Evolutionary conservation across 306 rosid genomes (phyloP), one percentile per base, ranked within the genome.

Genomic region (Crataegus laevigata): DNA sequence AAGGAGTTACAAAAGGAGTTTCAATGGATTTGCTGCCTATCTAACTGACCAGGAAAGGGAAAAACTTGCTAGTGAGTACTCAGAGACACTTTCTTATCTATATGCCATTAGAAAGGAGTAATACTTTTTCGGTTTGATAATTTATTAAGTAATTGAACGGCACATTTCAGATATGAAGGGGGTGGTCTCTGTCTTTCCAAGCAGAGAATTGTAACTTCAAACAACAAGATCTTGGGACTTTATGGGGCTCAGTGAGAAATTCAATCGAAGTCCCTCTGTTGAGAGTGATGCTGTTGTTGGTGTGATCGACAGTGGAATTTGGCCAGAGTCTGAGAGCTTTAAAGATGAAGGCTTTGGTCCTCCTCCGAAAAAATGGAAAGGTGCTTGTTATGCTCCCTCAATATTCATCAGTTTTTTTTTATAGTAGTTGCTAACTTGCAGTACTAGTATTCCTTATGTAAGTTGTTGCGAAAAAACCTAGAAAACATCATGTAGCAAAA

Each of bases 21-120:
- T 83, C 69, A 83, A 71, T 64, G 86, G 86, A 18, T 83, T 83
- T 54, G 84, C 66, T 4, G 84, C 84, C 19, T 40, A 65, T 36
- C 76, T 80, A 0, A 76, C 82, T 8, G 74, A 69, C 6, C n/a
- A 4, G 34, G 79, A 80, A 63, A 63, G 61, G 45, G 72, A 69
- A 38, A 72, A 55, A 66, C 62, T 79, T 40, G 28, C 83, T 3
- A 68, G 83, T 79, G 58, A 42, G 57, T 51, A 9, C 14, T 74
- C 19, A 3, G 6, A 22, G 5, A 66, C 11, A 22, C 32, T 7
- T 28, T 43, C 29, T 45, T 29, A 15, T 25, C 42, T 8, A 38
- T 38, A 38, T 38, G 18, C 25, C 22, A n/a, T 45, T 15, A 29
- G 13, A 12, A 30, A 24, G 10, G 11, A 1, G 51, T 32, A n/a